Evolutionary conservation across 1,139 yeast species (phyloP), one percentile per base, ranked within the genome.

Genomic region (Hyphopichia fennica): DNA sequence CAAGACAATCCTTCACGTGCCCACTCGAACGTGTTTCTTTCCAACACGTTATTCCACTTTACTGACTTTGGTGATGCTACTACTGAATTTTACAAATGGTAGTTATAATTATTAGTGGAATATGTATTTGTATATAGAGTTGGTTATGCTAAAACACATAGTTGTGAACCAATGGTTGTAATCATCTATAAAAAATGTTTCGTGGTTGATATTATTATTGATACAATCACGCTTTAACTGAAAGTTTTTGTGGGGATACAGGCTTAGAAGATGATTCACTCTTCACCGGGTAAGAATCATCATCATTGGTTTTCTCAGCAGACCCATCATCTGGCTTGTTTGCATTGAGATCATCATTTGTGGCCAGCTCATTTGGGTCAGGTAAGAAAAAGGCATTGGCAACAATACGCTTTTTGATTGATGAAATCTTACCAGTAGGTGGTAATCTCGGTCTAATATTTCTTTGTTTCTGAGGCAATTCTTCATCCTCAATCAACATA

Each of bases 391-490:
- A 86, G 0, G 86, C 75, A 38, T 62, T 74, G 1, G 79, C 67
- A 7, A 82, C 63, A 11, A 75, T 58, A 54, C 77, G 82, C 67
- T 84, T 88, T 66, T 88, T 90, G 29, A 82, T 69, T 1, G 79
- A 73, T 0, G 86, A 65, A 32, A 93, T 87, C 60, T 88, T 91
- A 37, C 98, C 99, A 10, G 91, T 89, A 0, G 98, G 97, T 1
- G 98, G 97, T 38, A 93, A 71, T 56, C 93, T 84, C 1, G 96
- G 88, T 49, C 95, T 77, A n/a, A 79, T 75, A 48, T 84, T 82
- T 40, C 91, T 71, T 60, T 86, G 93, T 52, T 87, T 86, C 48
- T 86, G 82, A 1, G 96, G 90, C 52, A 88, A 70, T 44, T 84
- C 89, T 32, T 87, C 96, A 54, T 88, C 96, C 56, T 88, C 96